phyloP scores from a whole-genome alignment of 2,329 filamentous ascomycete species.

The Stachybotrys elegans region DNA sequence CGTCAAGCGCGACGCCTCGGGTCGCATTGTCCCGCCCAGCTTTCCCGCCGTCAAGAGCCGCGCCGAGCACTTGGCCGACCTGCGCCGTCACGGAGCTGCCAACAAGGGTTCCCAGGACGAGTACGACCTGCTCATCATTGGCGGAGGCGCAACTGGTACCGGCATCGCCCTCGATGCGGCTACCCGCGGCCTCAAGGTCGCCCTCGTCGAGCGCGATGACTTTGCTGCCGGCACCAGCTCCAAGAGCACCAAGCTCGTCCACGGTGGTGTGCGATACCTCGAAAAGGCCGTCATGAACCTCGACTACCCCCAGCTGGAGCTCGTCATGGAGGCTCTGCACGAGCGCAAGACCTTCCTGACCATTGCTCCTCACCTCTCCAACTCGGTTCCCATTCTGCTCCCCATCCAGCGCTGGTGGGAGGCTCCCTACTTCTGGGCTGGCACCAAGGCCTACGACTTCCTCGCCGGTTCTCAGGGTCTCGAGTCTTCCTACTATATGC shows the following conservation, averaged over 20 bases:
- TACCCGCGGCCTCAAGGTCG: conserved; percentile 73
- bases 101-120: conserved; percentile 33
- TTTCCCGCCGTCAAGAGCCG: conserved; percentile 30
- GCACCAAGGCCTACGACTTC: conserved; percentile 75
- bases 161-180: conserved; percentile 79
- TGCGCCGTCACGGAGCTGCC: conserved; percentile 26
- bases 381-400: conserved; percentile 79
- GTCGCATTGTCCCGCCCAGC: conserved; percentile 31
- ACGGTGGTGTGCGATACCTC: conserved; percentile 78
- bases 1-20: conserved; percentile 28
- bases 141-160: conserved; percentile 72
- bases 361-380: conserved; percentile 76
- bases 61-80: conserved; percentile 32
- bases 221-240: conserved; percentile 78
- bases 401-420: conserved; percentile 81
- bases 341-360: conserved; percentile 81
- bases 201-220: conserved; percentile 77
- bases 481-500: conserved; percentile 77
- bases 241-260: conserved; percentile 83
- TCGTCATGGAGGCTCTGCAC: conserved; percentile 76
- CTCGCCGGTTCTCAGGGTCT: conserved; percentile 78
- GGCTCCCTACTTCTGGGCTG: conserved; percentile 67
- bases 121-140: conserved; percentile 76
- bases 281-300: conserved; percentile 85
- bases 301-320: conserved; percentile 75